A percentile compares a stretch with the other conserved stretches of the same genome.
These are phyloP conservation scores for Artomyces pyxidatus DNA, from an alignment of 768 basidiomycete genomes.

Conservation along the genomic window DNA sequence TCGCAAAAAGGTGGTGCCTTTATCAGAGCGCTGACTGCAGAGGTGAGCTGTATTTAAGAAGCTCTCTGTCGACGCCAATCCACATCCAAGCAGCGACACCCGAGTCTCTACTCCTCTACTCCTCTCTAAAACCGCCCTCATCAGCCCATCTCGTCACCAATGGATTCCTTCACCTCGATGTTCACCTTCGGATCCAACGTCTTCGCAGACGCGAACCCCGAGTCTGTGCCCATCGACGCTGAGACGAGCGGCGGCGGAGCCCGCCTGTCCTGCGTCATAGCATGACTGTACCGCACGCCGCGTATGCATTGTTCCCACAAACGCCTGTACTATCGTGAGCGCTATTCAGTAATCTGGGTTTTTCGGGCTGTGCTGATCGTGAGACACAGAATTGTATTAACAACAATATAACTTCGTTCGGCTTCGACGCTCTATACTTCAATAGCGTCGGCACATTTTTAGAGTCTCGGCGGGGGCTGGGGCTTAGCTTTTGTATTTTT, in stretches of 20 bases:
- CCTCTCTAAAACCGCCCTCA: background rate
- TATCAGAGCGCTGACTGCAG: too few species aligned
- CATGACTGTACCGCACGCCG: background rate
- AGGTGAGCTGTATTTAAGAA: too few species aligned
- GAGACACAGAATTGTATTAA: background rate
- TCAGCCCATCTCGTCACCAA: background rate
- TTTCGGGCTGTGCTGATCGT: background rate
- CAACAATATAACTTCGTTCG: background rate
- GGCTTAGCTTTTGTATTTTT: too few species aligned
- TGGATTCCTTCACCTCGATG: constrained; percentile 2
- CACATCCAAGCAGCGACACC: too few species aligned
- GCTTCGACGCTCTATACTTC: background rate
- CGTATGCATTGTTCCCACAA: background rate
- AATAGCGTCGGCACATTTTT: background rate
- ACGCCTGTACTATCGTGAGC: too few species aligned
- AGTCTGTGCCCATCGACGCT: background rate
- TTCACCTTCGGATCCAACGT: background rate
- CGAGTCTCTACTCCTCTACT: background rate
- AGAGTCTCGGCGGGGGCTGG: too few species aligned
- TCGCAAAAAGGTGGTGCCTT: too few species aligned
- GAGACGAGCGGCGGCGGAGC: background rate
- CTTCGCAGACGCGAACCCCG: background rate
- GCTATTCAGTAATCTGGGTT: background rate
- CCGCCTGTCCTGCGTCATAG: background rate
- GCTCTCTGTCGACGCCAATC: too few species aligned